Evolutionary conservation across 1,284 basidiomycete genomes (phyloP), one percentile per base, ranked within the genome.

Genomic region (Fomitopsis betulina): DNA sequence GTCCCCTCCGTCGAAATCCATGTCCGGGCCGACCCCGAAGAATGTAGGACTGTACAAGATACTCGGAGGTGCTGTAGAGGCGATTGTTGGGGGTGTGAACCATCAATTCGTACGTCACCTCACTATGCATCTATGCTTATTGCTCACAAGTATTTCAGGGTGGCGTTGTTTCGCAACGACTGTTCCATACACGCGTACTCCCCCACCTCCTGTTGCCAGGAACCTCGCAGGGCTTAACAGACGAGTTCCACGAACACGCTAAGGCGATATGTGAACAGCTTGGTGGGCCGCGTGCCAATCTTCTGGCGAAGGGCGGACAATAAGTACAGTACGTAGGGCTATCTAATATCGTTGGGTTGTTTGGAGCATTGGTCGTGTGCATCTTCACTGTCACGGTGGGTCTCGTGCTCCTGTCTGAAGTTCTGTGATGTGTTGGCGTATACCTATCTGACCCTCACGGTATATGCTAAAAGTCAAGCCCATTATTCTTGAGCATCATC

Each of bases 21-120:
- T 54, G 65, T 70, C 27, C 56, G 66, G 58, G 61, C 65, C 58
- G 23, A 68, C 79, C 10, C 67, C 81, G 55, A 72, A 72, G 61
- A 78, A 78, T 54, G 79, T 86, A 0, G 90, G 90, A 2, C 68
- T 91, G 61, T 88, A 87, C 67, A 92, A 91, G 67, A 83, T 92
- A 27, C 82, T 87, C 66, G 90, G 91, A 6, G 84, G 88, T 55
- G 79, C 85, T 0, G 87, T 92, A 2, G 82, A 87, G 62, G 89
- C 87, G 1, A 76, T 91, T n/a, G 71, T 91, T 35, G 90, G 90
- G 27, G 89, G 85, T 2, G 79, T 91, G 12, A 91, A 84, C 67
- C 83, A 87, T 65, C 88, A 93, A 75, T 89, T 86, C 70, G 90
- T 92, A 65, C 64, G 88, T 82, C 27, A 9, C 32, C 15, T 51